A percentile compares a stretch with the other conserved stretches of the same genome.
phyloP scores from a whole-genome alignment of 2,329 filamentous ascomycete species.

The Domatiomyces catenatus region DNA sequence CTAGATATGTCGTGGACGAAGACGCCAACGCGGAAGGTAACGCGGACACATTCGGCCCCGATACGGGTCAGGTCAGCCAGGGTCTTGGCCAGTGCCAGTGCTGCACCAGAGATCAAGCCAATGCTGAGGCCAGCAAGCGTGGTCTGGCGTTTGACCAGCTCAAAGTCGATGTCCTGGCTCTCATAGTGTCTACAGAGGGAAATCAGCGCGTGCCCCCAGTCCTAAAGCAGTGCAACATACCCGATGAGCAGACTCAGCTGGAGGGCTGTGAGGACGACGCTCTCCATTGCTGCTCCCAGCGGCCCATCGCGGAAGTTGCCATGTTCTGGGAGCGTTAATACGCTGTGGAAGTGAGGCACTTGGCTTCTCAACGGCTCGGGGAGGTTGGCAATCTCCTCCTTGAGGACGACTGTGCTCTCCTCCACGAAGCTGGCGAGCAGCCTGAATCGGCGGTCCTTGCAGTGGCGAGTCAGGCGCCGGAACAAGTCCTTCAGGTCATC shows the following conservation, averaged over 20 bases:
- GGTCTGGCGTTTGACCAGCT: slow-evolving; percentile 12
- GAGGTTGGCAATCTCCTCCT: slow-evolving; percentile 24
- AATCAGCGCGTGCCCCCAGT: not conserved
- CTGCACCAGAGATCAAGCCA: slow-evolving; percentile 31
- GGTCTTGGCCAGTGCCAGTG: slow-evolving; percentile 27
- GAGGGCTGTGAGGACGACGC: slow-evolving; percentile 25
- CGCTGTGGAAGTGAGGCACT: slow-evolving; percentile 15
- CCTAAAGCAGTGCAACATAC: slow-evolving; percentile 19
- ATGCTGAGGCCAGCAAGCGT: slow-evolving; percentile 30
- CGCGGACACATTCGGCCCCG: slow-evolving; percentile 29
- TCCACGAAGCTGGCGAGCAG: slow-evolving; percentile 28
- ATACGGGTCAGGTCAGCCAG: slow-evolving; percentile 26
- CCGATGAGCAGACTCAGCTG: slow-evolving; percentile 32
- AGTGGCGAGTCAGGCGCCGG: slow-evolving; percentile 26
- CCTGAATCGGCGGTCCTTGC: slow-evolving; percentile 20
- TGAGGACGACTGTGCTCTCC: slow-evolving; percentile 27
- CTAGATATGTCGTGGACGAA: slow-evolving; percentile 30
- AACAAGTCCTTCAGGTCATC: slow-evolving; percentile 29
- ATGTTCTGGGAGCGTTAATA: slow-evolving; percentile 7
- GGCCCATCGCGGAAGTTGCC: slow-evolving; percentile 22
- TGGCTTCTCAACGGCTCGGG: slow-evolving; percentile 9
- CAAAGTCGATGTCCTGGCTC: slow-evolving; percentile 15
- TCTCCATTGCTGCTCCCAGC: slow-evolving; percentile 31
- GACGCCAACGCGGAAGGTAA: slow-evolving; percentile 34
- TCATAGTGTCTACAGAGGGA: slow-evolving; percentile 19